phyloP scores from a whole-genome alignment of 2,329 filamentous ascomycete genomes.

The Lecanicillium sp. region DNA sequence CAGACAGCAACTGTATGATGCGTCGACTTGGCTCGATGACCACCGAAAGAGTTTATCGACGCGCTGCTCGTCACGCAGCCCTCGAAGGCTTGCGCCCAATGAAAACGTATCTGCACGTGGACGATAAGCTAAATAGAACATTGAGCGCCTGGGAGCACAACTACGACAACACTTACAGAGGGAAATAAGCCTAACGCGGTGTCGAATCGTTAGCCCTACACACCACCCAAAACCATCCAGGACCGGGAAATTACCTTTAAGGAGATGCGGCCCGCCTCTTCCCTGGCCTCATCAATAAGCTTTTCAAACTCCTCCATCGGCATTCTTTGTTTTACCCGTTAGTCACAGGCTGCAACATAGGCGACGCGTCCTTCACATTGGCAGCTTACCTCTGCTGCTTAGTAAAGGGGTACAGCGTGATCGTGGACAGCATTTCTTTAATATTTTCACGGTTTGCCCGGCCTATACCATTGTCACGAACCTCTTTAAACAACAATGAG shows the following conservation, averaged over 20 bases:
- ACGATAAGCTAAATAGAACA: slow-evolving; percentile 7
- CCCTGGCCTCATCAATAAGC: slow-evolving; percentile 46
- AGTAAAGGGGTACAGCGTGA: slow-evolving; percentile 49
- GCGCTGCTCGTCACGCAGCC: too few species aligned
- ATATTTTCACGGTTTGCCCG: slow-evolving; percentile 45
- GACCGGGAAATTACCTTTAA: slow-evolving; percentile 55
- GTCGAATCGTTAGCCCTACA: too few species aligned
- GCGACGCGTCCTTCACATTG: background rate
- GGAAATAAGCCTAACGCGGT: slow-evolving; percentile 45
- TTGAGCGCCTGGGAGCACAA: background rate
- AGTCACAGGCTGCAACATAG: slow-evolving; percentile 4
- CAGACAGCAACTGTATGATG: too few species aligned
- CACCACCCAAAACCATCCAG: too few species aligned
- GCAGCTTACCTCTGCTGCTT: slow-evolving; percentile 35
- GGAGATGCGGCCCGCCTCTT: slow-evolving; percentile 42
- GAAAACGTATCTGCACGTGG: slow-evolving; percentile 45
- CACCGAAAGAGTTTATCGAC: too few species aligned
- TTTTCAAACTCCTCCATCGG: slow-evolving; percentile 47
- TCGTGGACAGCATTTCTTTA: slow-evolving; percentile 43
- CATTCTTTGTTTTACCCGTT: slow-evolving; percentile 36
- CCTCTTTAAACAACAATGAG: slow-evolving; percentile 27
- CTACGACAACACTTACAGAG: slow-evolving; percentile 37
- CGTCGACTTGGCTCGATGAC: too few species aligned
- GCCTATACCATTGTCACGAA: slow-evolving; percentile 45
- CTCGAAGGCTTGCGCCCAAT: slow-evolving; percentile 47